Conservation (phyloP, 2,329 filamentous ascomycete genomes). For the Claviceps digitariae region DNA sequence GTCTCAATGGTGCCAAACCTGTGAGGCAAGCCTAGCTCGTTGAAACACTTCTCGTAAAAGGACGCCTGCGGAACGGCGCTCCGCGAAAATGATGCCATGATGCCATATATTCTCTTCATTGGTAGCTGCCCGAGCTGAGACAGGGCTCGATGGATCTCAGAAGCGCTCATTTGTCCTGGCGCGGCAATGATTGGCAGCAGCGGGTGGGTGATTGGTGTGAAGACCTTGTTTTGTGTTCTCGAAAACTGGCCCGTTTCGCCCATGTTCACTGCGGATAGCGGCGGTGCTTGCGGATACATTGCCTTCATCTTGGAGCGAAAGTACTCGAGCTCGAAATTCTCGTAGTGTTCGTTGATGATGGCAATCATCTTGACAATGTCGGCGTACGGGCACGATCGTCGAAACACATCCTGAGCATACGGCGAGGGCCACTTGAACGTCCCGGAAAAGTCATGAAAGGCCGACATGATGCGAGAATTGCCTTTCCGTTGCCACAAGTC, state of each 20-base stretch:
- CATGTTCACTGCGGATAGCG: conserved; percentile 78
- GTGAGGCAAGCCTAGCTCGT: conserved; percentile 74
- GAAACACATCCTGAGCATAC: conserved; percentile 58
- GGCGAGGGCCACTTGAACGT: conserved; percentile 70
- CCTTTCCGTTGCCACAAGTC: conserved; percentile 56
- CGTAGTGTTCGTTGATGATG: conserved; percentile 66
- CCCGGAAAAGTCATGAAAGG: conserved; percentile 79
- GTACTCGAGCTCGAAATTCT: conserved; percentile 83
- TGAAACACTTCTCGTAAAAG: conserved; percentile 77
- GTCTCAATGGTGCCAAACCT: conserved; percentile 64
- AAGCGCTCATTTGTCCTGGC: conserved; percentile 72
- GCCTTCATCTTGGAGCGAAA: conserved; percentile 66
- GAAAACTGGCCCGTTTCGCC: conserved; percentile 76
- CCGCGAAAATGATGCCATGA: conserved; percentile 55
- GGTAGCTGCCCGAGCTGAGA: conserved; percentile 69
- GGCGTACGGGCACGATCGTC: conserved; percentile 57
- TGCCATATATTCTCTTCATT: conserved; percentile 67
- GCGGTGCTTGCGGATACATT: conserved; percentile 54
- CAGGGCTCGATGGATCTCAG: conserved; percentile 70
- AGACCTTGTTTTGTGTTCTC: conserved; percentile 69
- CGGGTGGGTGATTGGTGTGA: conserved; percentile 79
- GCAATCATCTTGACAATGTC: conserved; percentile 89
- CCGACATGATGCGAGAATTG: conserved; percentile 78
- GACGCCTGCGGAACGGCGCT: conserved; percentile 57
- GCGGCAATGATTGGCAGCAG: conserved; percentile 73